Evolutionary conservation across 2,329 filamentous ascomycete genomes (phyloP).

Genomic region (Corniculantispora saksenae): DNA sequence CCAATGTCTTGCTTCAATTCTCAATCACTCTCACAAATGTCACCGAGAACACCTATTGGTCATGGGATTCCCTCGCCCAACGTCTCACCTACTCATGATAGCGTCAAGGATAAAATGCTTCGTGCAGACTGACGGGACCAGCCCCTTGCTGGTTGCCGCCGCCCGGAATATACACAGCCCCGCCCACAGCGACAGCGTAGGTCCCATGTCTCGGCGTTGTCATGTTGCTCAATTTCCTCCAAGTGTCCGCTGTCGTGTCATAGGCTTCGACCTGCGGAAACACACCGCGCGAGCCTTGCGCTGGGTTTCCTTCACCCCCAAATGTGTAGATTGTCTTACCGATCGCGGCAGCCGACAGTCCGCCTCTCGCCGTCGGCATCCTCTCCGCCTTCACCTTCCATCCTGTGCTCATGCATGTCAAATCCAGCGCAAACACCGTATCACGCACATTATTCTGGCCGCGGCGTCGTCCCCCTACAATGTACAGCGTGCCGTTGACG

Average conservation of each 20-base stretch:
- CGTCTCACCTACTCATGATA: neutral
- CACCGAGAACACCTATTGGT: no score
- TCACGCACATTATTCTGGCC: conserved; percentile 34
- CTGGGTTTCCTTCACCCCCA: conserved; percentile 39
- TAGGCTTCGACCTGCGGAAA: conserved; percentile 35
- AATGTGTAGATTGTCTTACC: conserved; percentile 34
- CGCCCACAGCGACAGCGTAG: conserved; percentile 29
- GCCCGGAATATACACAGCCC: conserved; percentile 36
- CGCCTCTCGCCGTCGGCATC: conserved; percentile 42
- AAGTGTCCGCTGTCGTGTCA: conserved; percentile 30
- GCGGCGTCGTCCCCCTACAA: conserved; percentile 36
- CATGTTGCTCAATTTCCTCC: conserved; percentile 32
- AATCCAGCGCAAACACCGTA: conserved; percentile 37
- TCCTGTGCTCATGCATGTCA: conserved; percentile 27
- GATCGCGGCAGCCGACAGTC: conserved; percentile 31
- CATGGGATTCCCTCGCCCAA: no score
- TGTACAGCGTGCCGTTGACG: conserved; percentile 35
- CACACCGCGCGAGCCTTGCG: conserved; percentile 23
- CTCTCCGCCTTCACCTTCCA: conserved; percentile 30
- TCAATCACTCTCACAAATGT: no score
- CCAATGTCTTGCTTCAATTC: no score
- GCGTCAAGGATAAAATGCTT: conserved; percentile 1
- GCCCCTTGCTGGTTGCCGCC: conserved; percentile 31
- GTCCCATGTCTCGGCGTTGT: conserved; percentile 37
- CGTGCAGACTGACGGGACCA: neutral